Base-by-base conservation (phyloP, 768 basidiomycete species). In the Gloeopeniophorella convolvens region DNA sequence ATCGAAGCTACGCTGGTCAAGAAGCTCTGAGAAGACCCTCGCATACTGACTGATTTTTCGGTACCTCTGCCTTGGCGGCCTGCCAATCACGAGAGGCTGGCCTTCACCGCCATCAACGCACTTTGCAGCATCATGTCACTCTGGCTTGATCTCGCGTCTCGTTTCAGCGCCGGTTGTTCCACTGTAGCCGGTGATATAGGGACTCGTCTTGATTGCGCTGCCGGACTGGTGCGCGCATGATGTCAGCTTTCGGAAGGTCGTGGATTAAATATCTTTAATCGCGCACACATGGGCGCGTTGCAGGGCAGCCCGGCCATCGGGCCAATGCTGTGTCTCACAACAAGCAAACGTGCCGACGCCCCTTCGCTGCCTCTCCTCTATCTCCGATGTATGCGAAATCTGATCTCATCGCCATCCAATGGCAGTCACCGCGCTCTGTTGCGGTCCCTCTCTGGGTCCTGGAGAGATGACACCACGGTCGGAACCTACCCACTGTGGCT, bases 171-270 rank as follows among this genome's bases (percentile, higher is more conserved):
- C 18, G 18, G 12, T 30, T 32, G n/a, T 30, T 20, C 28, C 13
- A 24, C 13, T 9, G 6, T n/a, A 5, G 11, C 42, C 21, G 9
- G 28, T 37, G 28, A 16, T 31, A 2, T 37, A 8, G 33, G 9
- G 18, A 5, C 12, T 15, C 42, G 21, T 26, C 9, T n/a, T n/a
- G n/a, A 40, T 4, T 37, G 23, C n/a, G 24, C 12, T 45, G 12
- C 11, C 23, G 13, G 7, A 45, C 30, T 40, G 32, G 23, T n/a
- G n/a, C n/a, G n/a, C 24, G 34, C 21, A 31, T 47, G n/a, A 36
- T 48, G 40, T 47, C 45, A 47, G 27, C 51, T 16, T 36, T 37
- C 51, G 51, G 45, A 31, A 23, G 33, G 26, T 13, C 41, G 15
- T n/a, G n/a, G 4, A 35, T 42, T 31, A 3, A 15, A 7, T 26